These are phyloP conservation scores for Dacryopinax spathularia DNA, from an alignment of 768 basidiomycete species.

Conservation along the genomic window DNA sequence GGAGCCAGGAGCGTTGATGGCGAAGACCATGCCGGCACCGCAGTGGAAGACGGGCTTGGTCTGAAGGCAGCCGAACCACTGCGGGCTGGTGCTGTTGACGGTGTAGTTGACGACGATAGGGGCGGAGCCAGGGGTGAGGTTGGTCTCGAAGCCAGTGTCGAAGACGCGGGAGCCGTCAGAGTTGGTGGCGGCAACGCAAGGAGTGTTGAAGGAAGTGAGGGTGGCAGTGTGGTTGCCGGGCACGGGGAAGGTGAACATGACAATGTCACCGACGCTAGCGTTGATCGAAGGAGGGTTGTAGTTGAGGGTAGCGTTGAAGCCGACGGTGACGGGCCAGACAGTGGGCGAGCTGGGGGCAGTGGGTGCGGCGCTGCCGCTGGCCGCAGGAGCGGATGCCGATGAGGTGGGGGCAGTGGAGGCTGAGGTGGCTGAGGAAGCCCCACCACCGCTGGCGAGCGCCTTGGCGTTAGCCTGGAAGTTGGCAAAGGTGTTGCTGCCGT, in stretches of 20 bases:
- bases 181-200: slow-evolving; percentile 3
- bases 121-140: background rate
- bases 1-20: slow-evolving; percentile 38
- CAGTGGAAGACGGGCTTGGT: slow-evolving; percentile 34
- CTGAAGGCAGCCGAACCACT: slow-evolving; percentile 49
- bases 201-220: slow-evolving; percentile 10
- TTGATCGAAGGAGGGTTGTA: background rate
- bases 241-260: background rate
- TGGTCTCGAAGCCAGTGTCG: slow-evolving; percentile 17
- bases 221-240: slow-evolving; percentile 11
- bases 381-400: slow-evolving; percentile 11
- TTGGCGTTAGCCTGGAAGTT: slow-evolving; percentile 42
- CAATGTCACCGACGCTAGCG: background rate
- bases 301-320: background rate
- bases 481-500: slow-evolving; percentile 32
- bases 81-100: slow-evolving; percentile 39
- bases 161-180: slow-evolving; percentile 6
- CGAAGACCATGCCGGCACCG: slow-evolving; percentile 45
- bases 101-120: slow-evolving; percentile 33
- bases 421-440: slow-evolving; percentile 30
- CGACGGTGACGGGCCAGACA: slow-evolving; percentile 13
- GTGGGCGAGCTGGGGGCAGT: slow-evolving; percentile 21
- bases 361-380: slow-evolving; percentile 34
- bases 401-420: slow-evolving; percentile 20
- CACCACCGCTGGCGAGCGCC: slow-evolving; percentile 37